Evolutionary conservation across 208 protist species (phyloP), one percentile per base, ranked within the genome.

Genomic region (Crithidia bombi): DNA sequence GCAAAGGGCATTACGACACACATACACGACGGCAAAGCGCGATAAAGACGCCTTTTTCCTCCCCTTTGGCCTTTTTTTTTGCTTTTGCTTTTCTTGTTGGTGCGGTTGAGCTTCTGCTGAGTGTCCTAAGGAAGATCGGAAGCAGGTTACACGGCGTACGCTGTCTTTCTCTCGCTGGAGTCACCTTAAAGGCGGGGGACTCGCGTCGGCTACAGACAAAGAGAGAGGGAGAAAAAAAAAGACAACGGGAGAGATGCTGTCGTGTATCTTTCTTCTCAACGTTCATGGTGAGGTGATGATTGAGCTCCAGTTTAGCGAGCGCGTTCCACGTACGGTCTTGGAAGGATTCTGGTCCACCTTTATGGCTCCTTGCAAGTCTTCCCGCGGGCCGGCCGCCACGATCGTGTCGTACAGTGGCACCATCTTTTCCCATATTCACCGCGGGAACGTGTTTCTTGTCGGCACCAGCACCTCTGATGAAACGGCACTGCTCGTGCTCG

Each of bases 271-370:
- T 78, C 71, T 96, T 54, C 69, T 94, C 0, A 91, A 82, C 68
- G 62, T 74, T 17, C 74, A 83, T 49, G 91, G 91, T 38, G 89
- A 96, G 54, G 89, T 97, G 19, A 91, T 98, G 41, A 90, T 97
- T 47, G 89, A 97, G 72, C 86, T 91, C 67, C 88, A 95, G 49
- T 97, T 89, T 41, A 71, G 83, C 7, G 85, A 92, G 59, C 87
- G 80, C 32, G 46, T 96, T 2, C 72, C 86, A n/a, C 81, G 92
- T 21, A 76, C 61, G 15, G 67, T 77, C 10, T 55, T 92, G 25
- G 91, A 97, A 54, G 78, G 72, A 47, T 96, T 94, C 57, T 98
- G 87, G 83, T 78, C 51, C 35, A 86, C 79, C 11, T 87, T 82
- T 64, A 81, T 96, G 32, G 56, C 72, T 56, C 46, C 73, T 5